A percentile compares a stretch with the other conserved stretches of the same genome.
These are phyloP conservation scores for Pseudodiploospora longispora DNA, from an alignment of 2,329 filamentous ascomycete genomes.

Conservation along the genomic window DNA sequence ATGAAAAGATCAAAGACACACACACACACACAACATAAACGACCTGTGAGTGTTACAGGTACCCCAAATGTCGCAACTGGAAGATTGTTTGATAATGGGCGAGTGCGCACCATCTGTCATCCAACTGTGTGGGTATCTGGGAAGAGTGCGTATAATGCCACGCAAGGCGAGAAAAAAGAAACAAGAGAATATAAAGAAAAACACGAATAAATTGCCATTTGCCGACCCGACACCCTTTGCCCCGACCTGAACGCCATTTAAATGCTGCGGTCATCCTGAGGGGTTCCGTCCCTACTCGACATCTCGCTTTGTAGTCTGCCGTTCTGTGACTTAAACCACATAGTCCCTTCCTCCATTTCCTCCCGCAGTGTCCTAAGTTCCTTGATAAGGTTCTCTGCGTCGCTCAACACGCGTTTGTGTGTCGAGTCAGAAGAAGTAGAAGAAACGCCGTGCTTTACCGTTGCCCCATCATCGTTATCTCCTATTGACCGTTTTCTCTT, in stretches of 20 bases:
- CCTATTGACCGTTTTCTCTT: constrained; percentile 15
- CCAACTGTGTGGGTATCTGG: background rate
- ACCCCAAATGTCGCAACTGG: no score
- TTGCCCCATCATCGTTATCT: constrained; percentile 7
- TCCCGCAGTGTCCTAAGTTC: constrained; percentile 34
- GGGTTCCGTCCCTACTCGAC: constrained; percentile 24
- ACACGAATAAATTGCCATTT: no score
- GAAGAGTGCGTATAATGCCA: background rate
- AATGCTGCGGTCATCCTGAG: constrained; percentile 25
- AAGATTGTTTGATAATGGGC: no score
- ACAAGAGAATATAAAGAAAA: constrained; percentile 8
- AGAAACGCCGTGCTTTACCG: background rate
- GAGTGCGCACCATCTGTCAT: no score
- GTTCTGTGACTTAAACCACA: constrained; percentile 39
- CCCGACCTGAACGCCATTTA: constrained; percentile 8
- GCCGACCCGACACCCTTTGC: no score
- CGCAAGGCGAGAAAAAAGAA: constrained; percentile 11
- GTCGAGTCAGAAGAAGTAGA: background rate
- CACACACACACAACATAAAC: no score
- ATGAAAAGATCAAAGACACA: no score
- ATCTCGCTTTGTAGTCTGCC: constrained; percentile 31
- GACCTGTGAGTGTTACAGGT: no score
- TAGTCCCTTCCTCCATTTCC: constrained; percentile 38
- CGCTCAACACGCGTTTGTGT: constrained; percentile 34
- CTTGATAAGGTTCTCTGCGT: constrained; percentile 29